Evolutionary conservation across 441 rosid species (phyloP).

Genomic region (Populus hybrid): DNA sequence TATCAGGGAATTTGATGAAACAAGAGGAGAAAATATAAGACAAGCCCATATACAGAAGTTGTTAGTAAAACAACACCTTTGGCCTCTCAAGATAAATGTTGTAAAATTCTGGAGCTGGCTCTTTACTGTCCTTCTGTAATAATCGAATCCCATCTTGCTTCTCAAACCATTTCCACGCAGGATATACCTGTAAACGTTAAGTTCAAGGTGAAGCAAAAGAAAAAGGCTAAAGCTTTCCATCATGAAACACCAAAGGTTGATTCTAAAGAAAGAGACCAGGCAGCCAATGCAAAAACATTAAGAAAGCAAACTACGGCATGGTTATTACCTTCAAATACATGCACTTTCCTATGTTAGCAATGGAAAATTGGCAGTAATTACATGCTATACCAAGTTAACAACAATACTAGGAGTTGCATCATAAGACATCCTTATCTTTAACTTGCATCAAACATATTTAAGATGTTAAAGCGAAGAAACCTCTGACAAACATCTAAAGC

Average conservation of each 20-base stretch:
- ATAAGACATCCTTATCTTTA: background rate
- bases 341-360: background rate
- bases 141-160: slow-evolving; percentile 99
- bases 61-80: too few relatives aligned
- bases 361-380: background rate
- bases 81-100: too few relatives aligned
- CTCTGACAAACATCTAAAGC: background rate
- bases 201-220: background rate
- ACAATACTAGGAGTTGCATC: background rate
- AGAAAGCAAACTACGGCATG: background rate
- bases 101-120: slow-evolving; percentile 99
- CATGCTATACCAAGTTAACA: background rate
- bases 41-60: too few relatives aligned
- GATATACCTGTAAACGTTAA: slow-evolving; percentile 72
- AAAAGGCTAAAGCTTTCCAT: background rate
- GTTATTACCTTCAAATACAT: background rate
- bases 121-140: slow-evolving; percentile 89
- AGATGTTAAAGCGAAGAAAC: background rate
- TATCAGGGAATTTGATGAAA: too few relatives aligned
- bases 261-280: background rate
- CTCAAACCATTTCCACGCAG: slow-evolving; percentile 99
- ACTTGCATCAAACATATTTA: background rate
- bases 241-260: slow-evolving; percentile 1
- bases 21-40: too few relatives aligned
- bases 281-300: background rate